Base-by-base conservation (phyloP, 257 asterid genomes). In the Oldenlandia corymbosa region DNA sequence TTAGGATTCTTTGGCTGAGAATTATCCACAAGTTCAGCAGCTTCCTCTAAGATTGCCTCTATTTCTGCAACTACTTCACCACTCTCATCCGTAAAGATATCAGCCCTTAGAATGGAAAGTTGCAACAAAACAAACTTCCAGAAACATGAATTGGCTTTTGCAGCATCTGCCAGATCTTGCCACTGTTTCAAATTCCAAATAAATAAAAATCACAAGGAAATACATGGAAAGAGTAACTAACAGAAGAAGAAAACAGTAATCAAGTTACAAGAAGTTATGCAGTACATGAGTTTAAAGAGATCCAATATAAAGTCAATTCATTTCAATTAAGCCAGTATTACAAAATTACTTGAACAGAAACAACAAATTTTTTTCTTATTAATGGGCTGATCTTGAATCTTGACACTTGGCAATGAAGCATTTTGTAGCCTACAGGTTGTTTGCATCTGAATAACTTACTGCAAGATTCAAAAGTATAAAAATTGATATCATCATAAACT, bases 21-120 rank as follows among this genome's bases (percentile, higher is more conserved):
- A 41, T 83, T 87, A 71, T 84, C 97, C 70, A 93, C 99, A 64
- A 93, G 95, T 78, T 90, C 97, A 71, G 99, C 99, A 59, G 99
- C 99, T 80, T 93, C 99, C 79, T 93, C 95, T 83, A 93, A 62
- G 73, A 81, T 64, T 67, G 86, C 96, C 79, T 90, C 96, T 64
- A 90, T 90, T 75, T 93, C 99, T 21, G 95, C 97, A 78, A 84
- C 64, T 69, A 85, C 97, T 65, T 83, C 79, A 62, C 96, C 96
- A 64, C 54, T 62, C 60, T 74, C 92, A 73, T 87, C 94, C 31
- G 71, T 79, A 67, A 83, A 75, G 68, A 85, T 78, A 62, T 93
- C 88, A 30, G 99, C 92, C 51, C 73, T 79, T 67, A 78, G 62
- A 70, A 93, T 81, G 55, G 79, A 76, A 79, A 90, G 59, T 71